A percentile compares a stretch with the other conserved stretches of the same genome.
These are phyloP conservation scores for Immersiporthe knoxdaviesiana DNA, from an alignment of 2,329 filamentous ascomycete species.

Conservation along the genomic window DNA sequence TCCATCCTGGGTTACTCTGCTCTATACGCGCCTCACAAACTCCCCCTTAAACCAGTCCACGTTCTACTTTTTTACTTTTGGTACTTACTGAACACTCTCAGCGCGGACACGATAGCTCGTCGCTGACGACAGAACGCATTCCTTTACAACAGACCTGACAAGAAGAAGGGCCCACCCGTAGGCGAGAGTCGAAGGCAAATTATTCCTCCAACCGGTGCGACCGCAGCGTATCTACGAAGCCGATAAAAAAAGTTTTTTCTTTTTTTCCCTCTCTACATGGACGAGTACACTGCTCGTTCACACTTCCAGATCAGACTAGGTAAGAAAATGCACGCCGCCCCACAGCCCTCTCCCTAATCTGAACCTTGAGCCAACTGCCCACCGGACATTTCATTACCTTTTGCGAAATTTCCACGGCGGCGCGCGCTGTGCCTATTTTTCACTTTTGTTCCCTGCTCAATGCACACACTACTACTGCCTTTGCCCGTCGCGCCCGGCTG, in stretches of 20 bases:
- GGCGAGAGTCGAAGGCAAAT: neutral
- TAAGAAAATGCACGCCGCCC: conserved; percentile 16
- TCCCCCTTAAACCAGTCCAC: conserved; percentile 12
- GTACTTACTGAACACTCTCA: neutral
- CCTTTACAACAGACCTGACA: conserved; percentile 6
- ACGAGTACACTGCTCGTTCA: neutral
- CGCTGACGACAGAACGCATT: conserved; percentile 14
- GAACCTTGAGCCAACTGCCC: neutral
- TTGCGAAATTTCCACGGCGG: conserved; percentile 8
- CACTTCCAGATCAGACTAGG: conserved; percentile 21
- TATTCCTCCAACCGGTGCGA: neutral
- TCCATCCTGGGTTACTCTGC: neutral
- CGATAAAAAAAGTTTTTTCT: neutral
- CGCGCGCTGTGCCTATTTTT: conserved; percentile 19
- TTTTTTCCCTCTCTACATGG: neutral
- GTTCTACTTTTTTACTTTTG: neutral
- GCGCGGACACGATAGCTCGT: conserved; percentile 9
- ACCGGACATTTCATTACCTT: conserved; percentile 10
- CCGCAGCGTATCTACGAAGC: neutral
- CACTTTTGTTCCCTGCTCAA: neutral
- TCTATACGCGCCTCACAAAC: neutral
- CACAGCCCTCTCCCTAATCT: conserved; percentile 17
- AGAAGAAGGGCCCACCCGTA: neutral
- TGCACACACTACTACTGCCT: conserved; percentile 20
- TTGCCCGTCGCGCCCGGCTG: neutral